Evolutionary conservation across 805 yeast genomes (phyloP), one percentile per base, ranked within the genome.

Genomic region (Kluyveromyces siamensis): DNA sequence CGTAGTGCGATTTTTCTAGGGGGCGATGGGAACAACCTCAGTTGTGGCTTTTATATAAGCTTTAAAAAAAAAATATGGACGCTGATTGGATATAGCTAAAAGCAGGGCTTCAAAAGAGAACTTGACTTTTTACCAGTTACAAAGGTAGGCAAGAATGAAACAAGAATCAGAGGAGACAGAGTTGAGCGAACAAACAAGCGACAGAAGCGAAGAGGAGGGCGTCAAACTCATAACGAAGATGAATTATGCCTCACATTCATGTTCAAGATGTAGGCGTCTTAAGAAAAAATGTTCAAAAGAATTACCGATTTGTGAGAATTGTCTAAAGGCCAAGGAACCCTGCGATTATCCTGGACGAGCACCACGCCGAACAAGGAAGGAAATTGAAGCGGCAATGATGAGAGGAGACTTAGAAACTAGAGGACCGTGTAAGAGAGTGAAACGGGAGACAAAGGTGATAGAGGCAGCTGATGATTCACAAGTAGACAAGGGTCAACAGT

Each of bases 201-300:
- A 11, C 14, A 30, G 2, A 30, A 13, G 14, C 14, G 14, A 30
- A 13, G 35, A 13, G 14, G 35, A 13, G 8, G 35, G 25, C 25
- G 25, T 21, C 25, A 21, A 21, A 21, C 25, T 21, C 25, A 21
- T 21, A 21, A 21, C 25, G 25, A 21, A 30, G 35, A 30, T 30
- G 35, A 19, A 19, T 19, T 19, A 10, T 25, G 62, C 61, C n/a
- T 41, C 54, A 0, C 68, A 69, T 44, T 68, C 77, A 1, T 76
- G 81, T 55, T 58, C 69, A 16, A 56, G 79, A 38, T 77, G 81
- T 55, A 64, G 80, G 45, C 61, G 69, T 45, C 58, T 74, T 37
- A 77, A 76, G 60, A 76, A 76, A 59, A 73, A 71, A 52, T 77
- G 81, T 55, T 64, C 75, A 1, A 71, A 74, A 52, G 65, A 71